These are phyloP conservation scores for Dichomitus squalens DNA, from an alignment of 1,284 basidiomycete genomes.

Conservation along the genomic window DNA sequence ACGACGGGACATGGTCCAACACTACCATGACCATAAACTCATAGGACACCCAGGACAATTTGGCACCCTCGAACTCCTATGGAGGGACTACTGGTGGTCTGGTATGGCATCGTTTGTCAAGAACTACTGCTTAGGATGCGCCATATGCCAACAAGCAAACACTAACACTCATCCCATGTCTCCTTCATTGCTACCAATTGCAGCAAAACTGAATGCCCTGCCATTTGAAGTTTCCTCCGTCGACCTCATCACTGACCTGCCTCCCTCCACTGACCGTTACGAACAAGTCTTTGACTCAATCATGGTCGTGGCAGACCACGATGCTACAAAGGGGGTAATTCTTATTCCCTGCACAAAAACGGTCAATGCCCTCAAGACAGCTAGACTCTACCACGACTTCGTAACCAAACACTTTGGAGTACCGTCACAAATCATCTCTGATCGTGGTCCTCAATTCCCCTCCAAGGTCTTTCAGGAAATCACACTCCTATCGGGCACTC, in stretches of 20 bases:
- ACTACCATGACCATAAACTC: neutral
- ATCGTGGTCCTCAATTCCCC: slow-evolving; percentile 38
- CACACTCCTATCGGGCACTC: slow-evolving; percentile 20
- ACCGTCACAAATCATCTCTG: slow-evolving; percentile 31
- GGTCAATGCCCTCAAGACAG: neutral
- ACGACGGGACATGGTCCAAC: neutral
- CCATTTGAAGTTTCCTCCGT: slow-evolving; percentile 28
- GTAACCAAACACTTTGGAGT: slow-evolving; percentile 4
- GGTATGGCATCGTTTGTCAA: no score
- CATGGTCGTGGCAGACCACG: slow-evolving; percentile 38
- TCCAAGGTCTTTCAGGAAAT: slow-evolving; percentile 34
- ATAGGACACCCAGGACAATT: neutral
- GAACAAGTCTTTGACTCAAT: slow-evolving; percentile 40
- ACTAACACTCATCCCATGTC: slow-evolving; percentile 7
- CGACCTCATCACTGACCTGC: slow-evolving; percentile 42
- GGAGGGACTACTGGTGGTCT: no score
- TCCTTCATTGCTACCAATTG: slow-evolving; percentile 2
- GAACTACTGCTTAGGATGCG: no score
- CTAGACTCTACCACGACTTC: slow-evolving; percentile 6
- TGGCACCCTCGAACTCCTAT: neutral
- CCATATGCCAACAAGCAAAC: no score
- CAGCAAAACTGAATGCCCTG: neutral
- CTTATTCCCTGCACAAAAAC: slow-evolving; percentile 30
- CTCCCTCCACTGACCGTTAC: slow-evolving; percentile 29
- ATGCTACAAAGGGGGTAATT: slow-evolving; percentile 34